A percentile compares a stretch with the other conserved stretches of the same genome.
Evolutionary conservation across 2,329 filamentous ascomycete species (phyloP).

Genomic region (Epichloe glyceriae): DNA sequence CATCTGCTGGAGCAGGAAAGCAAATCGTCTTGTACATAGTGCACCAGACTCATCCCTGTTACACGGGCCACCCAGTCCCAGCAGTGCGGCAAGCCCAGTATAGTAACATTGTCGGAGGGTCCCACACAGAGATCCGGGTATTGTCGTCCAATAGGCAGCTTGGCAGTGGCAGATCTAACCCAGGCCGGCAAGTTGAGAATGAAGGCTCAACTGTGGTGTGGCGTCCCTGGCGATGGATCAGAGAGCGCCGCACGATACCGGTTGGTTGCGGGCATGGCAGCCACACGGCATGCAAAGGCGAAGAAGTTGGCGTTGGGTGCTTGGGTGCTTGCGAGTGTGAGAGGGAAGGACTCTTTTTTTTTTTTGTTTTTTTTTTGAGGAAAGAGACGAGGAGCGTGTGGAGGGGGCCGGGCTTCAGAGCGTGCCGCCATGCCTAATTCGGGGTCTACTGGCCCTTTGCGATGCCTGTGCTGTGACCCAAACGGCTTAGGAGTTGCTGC

Average conservation of each 20-base stretch:
- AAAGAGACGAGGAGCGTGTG: neutral
- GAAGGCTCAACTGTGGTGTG: neutral
- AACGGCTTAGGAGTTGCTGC: neutral
- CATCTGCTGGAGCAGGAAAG: neutral
- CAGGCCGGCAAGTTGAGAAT: neutral
- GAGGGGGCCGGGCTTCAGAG: neutral
- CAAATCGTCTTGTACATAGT: neutral
- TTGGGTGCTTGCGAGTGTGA: too few species aligned
- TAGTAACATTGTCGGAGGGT: slow-evolving; percentile 3
- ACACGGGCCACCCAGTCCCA: slow-evolving; percentile 2
- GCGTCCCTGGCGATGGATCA: too few species aligned
- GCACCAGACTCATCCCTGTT: neutral
- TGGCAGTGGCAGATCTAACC: slow-evolving; percentile 1
- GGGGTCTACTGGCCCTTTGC: neutral
- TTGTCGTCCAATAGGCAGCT: neutral
- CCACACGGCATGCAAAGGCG: neutral
- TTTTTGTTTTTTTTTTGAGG: too few species aligned
- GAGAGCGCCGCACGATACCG: neutral
- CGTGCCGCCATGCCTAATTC: neutral
- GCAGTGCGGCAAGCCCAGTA: slow-evolving; percentile 3
- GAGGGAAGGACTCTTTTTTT: too few species aligned
- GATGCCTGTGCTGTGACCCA: neutral
- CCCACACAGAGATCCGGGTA: neutral
- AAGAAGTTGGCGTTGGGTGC: neutral
- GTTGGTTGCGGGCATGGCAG: neutral